phyloP scores from a whole-genome alignment of 371 early-diverging fungal species.

The Dinochytrium kinnereticum region DNA sequence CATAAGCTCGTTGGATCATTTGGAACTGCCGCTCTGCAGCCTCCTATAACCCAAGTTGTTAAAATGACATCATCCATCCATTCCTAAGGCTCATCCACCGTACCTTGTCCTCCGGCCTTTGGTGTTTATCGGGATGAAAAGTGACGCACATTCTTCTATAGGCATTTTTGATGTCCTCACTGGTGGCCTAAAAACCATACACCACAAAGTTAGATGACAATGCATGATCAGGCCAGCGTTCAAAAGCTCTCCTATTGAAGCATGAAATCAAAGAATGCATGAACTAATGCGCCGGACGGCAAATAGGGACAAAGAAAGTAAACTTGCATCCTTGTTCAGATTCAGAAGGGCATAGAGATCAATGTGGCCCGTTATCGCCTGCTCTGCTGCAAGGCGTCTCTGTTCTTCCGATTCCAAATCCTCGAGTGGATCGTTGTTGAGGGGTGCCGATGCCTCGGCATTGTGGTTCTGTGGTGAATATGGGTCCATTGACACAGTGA shows the following conservation, averaged over 20 bases:
- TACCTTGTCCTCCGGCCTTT: slow-evolving; percentile 43
- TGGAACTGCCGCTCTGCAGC: slow-evolving; percentile 81
- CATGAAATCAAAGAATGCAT: no score
- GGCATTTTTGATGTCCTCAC: slow-evolving; percentile 83
- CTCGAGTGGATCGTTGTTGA: slow-evolving; percentile 3
- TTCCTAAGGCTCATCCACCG: no score
- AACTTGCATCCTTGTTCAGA: slow-evolving; percentile 72
- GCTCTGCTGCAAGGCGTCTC: not conserved
- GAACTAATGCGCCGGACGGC: no score
- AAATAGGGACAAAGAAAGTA: not conserved
- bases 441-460: not conserved
- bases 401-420: slow-evolving; percentile 12
- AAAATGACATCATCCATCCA: not conserved
- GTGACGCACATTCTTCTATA: slow-evolving; percentile 81
- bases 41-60: slow-evolving; percentile 20
- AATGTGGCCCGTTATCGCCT: slow-evolving; percentile 18
- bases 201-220: not conserved
- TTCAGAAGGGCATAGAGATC: slow-evolving; percentile 89
- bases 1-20: slow-evolving; percentile 83
- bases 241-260: no score
- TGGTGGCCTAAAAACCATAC: slow-evolving; percentile 64
- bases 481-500: not conserved
- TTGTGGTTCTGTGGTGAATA: not conserved
- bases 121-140: slow-evolving; percentile 91
- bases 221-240: no score